Conservation (phyloP, 2,329 filamentous ascomycete genomes). For the Clonostachys solani region DNA sequence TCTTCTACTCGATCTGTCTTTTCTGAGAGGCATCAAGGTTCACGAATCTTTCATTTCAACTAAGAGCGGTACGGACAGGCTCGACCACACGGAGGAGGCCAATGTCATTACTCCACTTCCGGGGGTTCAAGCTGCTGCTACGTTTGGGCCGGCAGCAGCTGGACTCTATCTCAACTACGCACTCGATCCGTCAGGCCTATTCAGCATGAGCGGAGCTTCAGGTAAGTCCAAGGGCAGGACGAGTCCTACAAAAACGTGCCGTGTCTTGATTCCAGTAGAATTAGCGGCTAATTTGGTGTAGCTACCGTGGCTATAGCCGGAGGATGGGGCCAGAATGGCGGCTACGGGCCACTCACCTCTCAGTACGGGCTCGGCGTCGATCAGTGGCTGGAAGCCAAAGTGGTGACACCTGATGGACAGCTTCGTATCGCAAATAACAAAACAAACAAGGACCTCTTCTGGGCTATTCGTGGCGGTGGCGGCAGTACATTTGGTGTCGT, state of each 20-base stretch:
- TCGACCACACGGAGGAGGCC: not conserved
- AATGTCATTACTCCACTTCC: not conserved
- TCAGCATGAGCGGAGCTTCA: no score
- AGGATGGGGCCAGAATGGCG: slow-evolving; percentile 60
- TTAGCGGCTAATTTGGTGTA: no score
- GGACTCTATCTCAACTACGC: no score
- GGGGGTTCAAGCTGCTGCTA: no score
- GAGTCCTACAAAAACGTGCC: no score
- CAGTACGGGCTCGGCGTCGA: slow-evolving; percentile 54
- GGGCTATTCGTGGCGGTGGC: slow-evolving; percentile 42
- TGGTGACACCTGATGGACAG: slow-evolving; percentile 45
- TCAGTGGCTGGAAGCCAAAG: slow-evolving; percentile 48
- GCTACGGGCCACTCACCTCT: slow-evolving; percentile 46
- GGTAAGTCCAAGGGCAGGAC: no score
- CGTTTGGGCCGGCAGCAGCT: no score
- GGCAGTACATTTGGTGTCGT: slow-evolving; percentile 36
- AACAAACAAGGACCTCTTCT: slow-evolving; percentile 40
- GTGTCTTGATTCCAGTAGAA: no score
- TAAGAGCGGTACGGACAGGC: not conserved
- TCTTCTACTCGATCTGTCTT: not conserved
- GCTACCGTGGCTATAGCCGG: slow-evolving; percentile 53
- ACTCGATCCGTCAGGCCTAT: no score
- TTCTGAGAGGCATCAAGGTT: not conserved
- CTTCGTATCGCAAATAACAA: slow-evolving; percentile 37
- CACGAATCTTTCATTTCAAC: not conserved